A percentile compares a stretch with the other conserved stretches of the same genome.
Conservation (phyloP, 352 stramenopile species). For the Globisporangium sylvaticum region DNA sequence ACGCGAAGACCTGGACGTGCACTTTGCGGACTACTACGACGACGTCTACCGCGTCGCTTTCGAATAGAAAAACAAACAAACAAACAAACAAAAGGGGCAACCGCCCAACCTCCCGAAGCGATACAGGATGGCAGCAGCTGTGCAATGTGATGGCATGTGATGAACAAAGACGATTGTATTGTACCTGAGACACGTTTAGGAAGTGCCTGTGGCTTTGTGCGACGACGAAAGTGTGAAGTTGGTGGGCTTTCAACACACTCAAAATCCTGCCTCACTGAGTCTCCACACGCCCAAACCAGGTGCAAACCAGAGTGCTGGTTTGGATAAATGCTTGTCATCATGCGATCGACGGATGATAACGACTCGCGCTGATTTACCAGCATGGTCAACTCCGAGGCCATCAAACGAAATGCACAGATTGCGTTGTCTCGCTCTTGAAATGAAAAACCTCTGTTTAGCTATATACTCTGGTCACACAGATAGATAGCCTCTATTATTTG, state of each 20-base stretch:
- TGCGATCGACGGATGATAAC: background rate
- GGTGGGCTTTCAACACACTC: too few relatives aligned
- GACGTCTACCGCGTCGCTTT: conserved; percentile 96
- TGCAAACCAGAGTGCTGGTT: background rate
- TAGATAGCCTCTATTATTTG: background rate
- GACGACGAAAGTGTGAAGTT: too few relatives aligned
- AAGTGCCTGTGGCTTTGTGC: too few relatives aligned
- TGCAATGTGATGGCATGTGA: conserved; percentile 5
- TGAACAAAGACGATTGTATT: background rate
- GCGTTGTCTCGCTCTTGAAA: too few relatives aligned
- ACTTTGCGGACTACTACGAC: conserved; percentile 97
- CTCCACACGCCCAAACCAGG: background rate
- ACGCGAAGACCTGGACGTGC: conserved; percentile 93
- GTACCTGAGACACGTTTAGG: background rate
- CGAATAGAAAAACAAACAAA: conserved; percentile 45
- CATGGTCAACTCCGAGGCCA: too few relatives aligned
- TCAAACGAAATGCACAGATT: too few relatives aligned
- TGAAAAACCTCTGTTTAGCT: background rate
- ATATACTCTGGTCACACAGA: background rate
- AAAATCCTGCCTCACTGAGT: background rate
- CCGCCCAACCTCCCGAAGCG: background rate
- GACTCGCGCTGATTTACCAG: background rate
- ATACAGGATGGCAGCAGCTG: background rate
- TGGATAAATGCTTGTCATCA: background rate
- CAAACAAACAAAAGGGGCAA: background rate